phyloP scores from a whole-genome alignment of 495 filamentous ascomycete genomes.

The Lophiostoma macrostomum region DNA sequence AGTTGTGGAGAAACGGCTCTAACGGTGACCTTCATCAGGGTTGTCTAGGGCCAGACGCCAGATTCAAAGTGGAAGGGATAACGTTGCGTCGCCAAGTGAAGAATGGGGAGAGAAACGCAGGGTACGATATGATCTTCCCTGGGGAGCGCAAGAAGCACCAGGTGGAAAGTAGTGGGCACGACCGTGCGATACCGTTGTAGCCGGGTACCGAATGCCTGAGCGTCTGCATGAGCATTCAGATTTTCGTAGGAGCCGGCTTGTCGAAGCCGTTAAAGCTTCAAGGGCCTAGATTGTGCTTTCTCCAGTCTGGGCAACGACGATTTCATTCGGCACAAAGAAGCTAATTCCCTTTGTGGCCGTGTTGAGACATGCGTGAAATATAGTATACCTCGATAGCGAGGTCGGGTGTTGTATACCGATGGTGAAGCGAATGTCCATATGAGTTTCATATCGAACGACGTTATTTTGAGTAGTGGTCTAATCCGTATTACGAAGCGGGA shows the following conservation, averaged over 20 bases:
- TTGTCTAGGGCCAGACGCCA: constrained; percentile 17
- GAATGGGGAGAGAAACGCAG: not conserved
- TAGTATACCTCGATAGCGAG: too few species aligned
- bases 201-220: too few species aligned
- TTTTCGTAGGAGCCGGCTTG: too few species aligned
- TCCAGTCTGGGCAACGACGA: too few species aligned
- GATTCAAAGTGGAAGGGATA: constrained; percentile 8
- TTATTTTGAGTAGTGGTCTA: constrained; percentile 24
- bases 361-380: too few species aligned
- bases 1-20: constrained; percentile 10
- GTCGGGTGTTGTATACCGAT: too few species aligned
- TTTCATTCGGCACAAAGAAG: too few species aligned
- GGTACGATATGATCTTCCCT: constrained; percentile 7
- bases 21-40: constrained; percentile 2
- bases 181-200: constrained; percentile 11
- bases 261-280: too few species aligned
- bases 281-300: too few species aligned
- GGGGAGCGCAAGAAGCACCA: constrained; percentile 13
- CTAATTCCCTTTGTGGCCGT: too few species aligned
- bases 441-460: constrained; percentile 13
- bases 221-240: too few species aligned
- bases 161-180: not conserved
- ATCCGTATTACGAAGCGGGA: constrained; percentile 13
- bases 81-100: constrained; percentile 27
- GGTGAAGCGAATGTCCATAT: too few species aligned